Evolutionary conservation across 352 stramenopile genomes (phyloP).

Genomic region (Blastocystis sp.): DNA sequence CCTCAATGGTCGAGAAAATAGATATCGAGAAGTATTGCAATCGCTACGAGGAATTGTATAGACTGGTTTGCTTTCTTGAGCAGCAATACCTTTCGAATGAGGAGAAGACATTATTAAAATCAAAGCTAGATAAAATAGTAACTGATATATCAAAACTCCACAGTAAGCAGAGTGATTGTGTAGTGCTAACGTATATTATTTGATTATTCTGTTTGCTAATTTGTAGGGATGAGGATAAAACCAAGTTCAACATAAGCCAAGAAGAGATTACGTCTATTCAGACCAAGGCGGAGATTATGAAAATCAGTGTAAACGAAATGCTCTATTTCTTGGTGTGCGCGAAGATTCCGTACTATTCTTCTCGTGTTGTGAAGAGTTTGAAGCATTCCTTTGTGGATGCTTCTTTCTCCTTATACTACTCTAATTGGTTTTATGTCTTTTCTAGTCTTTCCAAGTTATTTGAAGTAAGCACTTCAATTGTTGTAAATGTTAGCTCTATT

Average conservation of each 20-base stretch:
- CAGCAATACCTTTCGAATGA: not conserved
- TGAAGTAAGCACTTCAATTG: not conserved
- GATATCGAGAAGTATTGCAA: constrained; percentile 57
- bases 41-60: constrained; percentile 36
- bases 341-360: constrained; percentile 33
- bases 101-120: not conserved
- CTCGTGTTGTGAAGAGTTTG: constrained; percentile 18
- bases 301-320: not conserved
- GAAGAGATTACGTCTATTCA: not conserved
- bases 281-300: not conserved
- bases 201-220: not conserved
- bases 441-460: not conserved
- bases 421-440: constrained; percentile 12
- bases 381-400: constrained; percentile 50
- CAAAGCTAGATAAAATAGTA: not conserved
- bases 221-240: not conserved
- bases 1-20: constrained; percentile 22
- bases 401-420: constrained; percentile 27
- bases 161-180: not conserved
- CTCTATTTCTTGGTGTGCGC: constrained; percentile 31
- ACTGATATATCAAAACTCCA: not conserved
- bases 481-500: not conserved
- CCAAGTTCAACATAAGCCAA: not conserved
- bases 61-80: not conserved
- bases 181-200: not conserved